Base-by-base conservation (phyloP, 179 eudicot species). In the Actinidia arguta region DNA sequence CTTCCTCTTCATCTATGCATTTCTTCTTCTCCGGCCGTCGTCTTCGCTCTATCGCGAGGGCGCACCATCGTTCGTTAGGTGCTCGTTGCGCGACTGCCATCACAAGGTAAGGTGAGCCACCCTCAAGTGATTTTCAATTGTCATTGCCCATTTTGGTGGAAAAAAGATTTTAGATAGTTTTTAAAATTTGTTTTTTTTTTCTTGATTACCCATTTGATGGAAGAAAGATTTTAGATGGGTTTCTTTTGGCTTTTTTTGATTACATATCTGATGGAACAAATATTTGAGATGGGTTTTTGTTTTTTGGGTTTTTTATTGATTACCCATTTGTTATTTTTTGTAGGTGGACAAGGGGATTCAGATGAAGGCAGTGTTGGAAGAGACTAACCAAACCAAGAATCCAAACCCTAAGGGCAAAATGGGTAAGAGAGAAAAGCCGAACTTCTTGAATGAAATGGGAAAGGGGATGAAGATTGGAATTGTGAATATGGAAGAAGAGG, bases 21-120 rank as follows among this genome's bases (percentile, higher is more conserved):
- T 88, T 69, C 89, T 96, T 83, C 89, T 96, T 31, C 92, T 90
- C 62, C 86, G 87, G 69, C 98, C 93, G 16, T 83, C 90, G 12
- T 64, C 92, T 9, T 88, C 92, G 0, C 13, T 79, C 12, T 84
- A 90, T 82, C 89, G 80, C 63, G 88, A 89, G 6, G 69, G 62
- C 14, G 83, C 88, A 1, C 78, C 88, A 13, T 82, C 88, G 1
- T 42, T 87, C 3, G 84, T 91, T 31, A 59, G 91, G 59, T 94
- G 98, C 83, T 87, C 95, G 0, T 76, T 89, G 78, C 92, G 90
- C 48, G 87, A 86, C 16, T 96, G 97, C 82, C 93, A 90, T 86
- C 96, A 87, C 92, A 90, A 93, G 99, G 98, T 96, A 90, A 96
- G 97, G 99, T 96, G 94, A 94, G 97, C 83, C 70, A 17, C 55